Evolutionary conservation across 352 stramenopile species (phyloP), one percentile per base, ranked within the genome.

Genomic region (Pythium chondricola): DNA sequence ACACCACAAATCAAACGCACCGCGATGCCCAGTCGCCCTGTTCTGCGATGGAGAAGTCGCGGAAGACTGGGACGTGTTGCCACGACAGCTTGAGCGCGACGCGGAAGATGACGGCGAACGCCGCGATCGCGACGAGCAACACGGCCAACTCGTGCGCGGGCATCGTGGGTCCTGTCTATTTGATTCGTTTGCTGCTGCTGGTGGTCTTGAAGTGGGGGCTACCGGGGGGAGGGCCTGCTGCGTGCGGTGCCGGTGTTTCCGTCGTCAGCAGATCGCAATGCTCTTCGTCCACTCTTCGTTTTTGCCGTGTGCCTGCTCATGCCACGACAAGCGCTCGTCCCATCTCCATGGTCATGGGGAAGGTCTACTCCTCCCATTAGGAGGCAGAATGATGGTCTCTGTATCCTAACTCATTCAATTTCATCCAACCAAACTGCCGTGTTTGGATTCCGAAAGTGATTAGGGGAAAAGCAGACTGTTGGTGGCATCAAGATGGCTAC

Each of bases 1-100:
- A 29, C 37, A 39, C 16, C 33, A 41, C 2, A 22, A 3, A 39
- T n/a, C 13, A 8, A 16, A 48, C 66, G 33, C 54, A 93, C 82
- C 82, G 64, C 31, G 82, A 90, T 58, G 76, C 83, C 78, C 78
- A 93, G 66, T 93, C 80, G 50, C 71, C 79, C 32, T 85, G 70
- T 35, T 93, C 74, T 4, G 68, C 59, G 33, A 53, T 56, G 8
- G 76, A 86, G 41, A 88, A 93, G 48, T 85, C 70, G 22, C 69
- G 70, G 54, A 84, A 93, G 9, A 83, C 70, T 47, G 63, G 61
- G 25, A 90, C 53, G 52, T 76, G 74, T 49, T 61, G 58, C 36
- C 60, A 43, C 29, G 76, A 93, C 39, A 89, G 65, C 50, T 46
- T 50, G 48, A 77, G 69, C 31, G 61, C 71, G 3, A 58, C 36